Evolutionary conservation across 352 stramenopile species (phyloP).

Genomic region (Pythium inflatum): DNA sequence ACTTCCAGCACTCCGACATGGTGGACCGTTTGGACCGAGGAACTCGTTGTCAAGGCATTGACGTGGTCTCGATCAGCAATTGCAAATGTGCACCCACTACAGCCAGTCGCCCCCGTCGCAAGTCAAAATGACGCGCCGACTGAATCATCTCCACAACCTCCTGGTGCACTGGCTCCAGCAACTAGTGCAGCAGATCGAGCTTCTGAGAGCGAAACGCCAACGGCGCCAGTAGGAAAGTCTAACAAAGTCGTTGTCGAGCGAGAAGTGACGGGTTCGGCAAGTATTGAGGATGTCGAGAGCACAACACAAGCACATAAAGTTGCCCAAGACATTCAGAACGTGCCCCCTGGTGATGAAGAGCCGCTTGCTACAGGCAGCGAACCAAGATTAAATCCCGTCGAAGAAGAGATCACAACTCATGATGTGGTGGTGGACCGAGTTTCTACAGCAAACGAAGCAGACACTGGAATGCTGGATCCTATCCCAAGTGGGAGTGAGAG

Average conservation of each 20-base stretch:
- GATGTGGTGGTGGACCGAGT: too few relatives aligned
- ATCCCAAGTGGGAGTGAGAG: too few relatives aligned
- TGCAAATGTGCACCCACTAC: background rate
- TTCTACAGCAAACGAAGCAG: too few relatives aligned
- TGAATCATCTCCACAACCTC: background rate
- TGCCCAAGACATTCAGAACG: too few relatives aligned
- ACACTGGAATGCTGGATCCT: too few relatives aligned
- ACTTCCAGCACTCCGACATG: constrained; percentile 1
- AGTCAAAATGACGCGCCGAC: background rate
- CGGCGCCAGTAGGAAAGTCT: background rate
- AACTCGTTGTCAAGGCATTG: constrained; percentile 14
- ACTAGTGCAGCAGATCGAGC: background rate
- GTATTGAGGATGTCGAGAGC: too few relatives aligned
- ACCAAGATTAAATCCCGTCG: too few relatives aligned
- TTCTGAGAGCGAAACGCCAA: background rate
- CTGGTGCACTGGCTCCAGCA: background rate
- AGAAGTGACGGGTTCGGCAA: background rate
- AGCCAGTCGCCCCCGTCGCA: too few relatives aligned
- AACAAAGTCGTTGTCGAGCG: background rate
- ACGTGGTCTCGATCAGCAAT: constrained; percentile 2
- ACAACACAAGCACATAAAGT: too few relatives aligned
- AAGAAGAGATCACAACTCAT: too few relatives aligned
- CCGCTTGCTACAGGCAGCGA: too few relatives aligned
- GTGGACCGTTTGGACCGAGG: constrained; percentile 25
- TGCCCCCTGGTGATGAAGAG: too few relatives aligned